Percentiles rank a stretch among this genome's conserved stretches.
phyloP scores from a whole-genome alignment of 2,329 filamentous ascomycete species.

The Corinectria fuckeliana region DNA sequence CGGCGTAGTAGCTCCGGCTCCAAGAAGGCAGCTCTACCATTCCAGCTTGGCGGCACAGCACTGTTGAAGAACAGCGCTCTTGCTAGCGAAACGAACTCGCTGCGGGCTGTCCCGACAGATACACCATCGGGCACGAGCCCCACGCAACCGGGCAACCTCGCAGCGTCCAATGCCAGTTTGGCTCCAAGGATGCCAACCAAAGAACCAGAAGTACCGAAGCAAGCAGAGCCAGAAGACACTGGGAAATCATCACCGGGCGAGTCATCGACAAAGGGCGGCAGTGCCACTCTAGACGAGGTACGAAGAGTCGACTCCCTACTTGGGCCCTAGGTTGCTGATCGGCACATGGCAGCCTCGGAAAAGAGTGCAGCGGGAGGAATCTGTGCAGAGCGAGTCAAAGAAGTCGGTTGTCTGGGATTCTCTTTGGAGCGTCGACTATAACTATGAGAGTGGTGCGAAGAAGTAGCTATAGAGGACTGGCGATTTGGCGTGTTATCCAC shows the following conservation, averaged over 20 bases:
- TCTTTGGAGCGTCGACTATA: constrained; percentile 67
- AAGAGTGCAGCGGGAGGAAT: constrained; percentile 48
- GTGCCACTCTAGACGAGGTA: constrained; percentile 55
- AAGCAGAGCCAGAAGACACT: constrained; percentile 25
- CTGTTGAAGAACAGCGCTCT: constrained; percentile 58
- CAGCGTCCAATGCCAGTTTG: constrained; percentile 29
- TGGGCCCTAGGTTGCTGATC: constrained; percentile 51
- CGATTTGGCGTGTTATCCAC: constrained; percentile 1
- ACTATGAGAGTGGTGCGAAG: constrained; percentile 53
- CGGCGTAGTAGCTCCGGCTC: constrained; percentile 87
- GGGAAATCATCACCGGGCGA: constrained; percentile 37
- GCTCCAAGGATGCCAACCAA: constrained; percentile 20
- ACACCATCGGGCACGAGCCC: constrained; percentile 51
- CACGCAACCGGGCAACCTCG: constrained; percentile 42
- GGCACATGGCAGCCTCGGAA: constrained; percentile 37
- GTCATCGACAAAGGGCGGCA: constrained; percentile 30
- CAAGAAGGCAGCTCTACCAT: constrained; percentile 71
- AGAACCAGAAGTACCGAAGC: constrained; percentile 22
- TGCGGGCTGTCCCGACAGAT: constrained; percentile 56
- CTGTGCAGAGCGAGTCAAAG: constrained; percentile 50
- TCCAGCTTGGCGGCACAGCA: constrained; percentile 52
- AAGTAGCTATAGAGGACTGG: constrained; percentile 27
- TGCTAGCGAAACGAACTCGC: constrained; percentile 65
- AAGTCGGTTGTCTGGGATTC: constrained; percentile 67
- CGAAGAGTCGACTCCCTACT: constrained; percentile 59